Evolutionary conservation across 257 asterid species (phyloP), one percentile per base, ranked within the genome.

Genomic region (Fraxinus excelsior): DNA sequence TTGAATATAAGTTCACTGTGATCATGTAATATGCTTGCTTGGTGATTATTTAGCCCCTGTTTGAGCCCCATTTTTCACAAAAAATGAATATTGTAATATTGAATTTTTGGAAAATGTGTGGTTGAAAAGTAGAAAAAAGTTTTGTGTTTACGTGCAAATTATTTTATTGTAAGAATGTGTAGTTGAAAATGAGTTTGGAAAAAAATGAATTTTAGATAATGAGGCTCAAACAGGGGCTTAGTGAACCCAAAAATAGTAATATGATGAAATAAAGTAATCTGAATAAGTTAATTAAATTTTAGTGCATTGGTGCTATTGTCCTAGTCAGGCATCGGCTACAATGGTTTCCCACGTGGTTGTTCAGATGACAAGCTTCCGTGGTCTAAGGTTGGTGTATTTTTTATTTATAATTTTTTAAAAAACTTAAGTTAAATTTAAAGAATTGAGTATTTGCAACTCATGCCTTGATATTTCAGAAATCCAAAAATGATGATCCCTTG

Each of bases 341-440:
- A 94, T 82, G 98, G 98, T 32, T 94, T 94, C 78, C 98, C 98
- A 72, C 92, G 98, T 76, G 98, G 98, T 51, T 94, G 98, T 84
- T 87, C 98, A 1, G 96, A 94, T 77, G 97, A 94, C 86, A 89
- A 88, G 86, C 94, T 94, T 78, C 97, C 98, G 1, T 94, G 98
- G 98, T 89, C 97, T 67, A 94, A 94, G 97, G 98, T 94, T 79
- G 53, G 84, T 72, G 35, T 35, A 11, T 72, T 67, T 66, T 42
- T 58, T 58, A 44, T 62, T 9, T n/a, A n/a, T n/a, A n/a, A n/a
- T n/a, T 8, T 37, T 7, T 1, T 0, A 7, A 7, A 23, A 76
- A 38, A 60, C 67, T n/a, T 6, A 73, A 46, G 44, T 16, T 66
- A n/a, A 66, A 4, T 74, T 34, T 74, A 25, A 31, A 40, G 18